Conservation (phyloP, 1,139 yeast species). For the Candida sp. region DNA sequence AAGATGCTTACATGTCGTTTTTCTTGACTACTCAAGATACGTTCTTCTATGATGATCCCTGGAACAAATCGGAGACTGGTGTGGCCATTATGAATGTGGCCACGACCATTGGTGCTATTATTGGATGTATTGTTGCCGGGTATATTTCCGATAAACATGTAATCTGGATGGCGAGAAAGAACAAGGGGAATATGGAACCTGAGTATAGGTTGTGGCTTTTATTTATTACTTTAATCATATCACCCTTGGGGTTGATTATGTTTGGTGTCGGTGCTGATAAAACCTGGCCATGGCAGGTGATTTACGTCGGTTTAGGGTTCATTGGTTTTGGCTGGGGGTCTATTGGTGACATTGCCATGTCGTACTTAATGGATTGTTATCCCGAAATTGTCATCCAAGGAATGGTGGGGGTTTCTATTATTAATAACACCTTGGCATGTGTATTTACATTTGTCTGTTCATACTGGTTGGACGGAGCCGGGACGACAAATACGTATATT, state of each 20-base stretch:
- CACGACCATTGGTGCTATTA: constrained; percentile 72
- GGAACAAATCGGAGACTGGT: constrained; percentile 53
- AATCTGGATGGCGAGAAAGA: constrained; percentile 66
- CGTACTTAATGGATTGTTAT: constrained; percentile 67
- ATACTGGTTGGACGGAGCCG: constrained; percentile 64
- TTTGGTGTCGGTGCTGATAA: constrained; percentile 80
- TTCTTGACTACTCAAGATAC: constrained; percentile 80
- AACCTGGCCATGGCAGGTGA: constrained; percentile 58
- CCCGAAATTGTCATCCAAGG: constrained; percentile 79
- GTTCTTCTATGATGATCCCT: constrained; percentile 65
- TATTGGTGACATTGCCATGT: constrained; percentile 71
- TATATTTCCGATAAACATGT: constrained; percentile 70
- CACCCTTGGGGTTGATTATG: constrained; percentile 73
- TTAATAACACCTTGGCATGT: constrained; percentile 75
- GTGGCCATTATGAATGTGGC: constrained; percentile 87
- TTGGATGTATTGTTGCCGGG: constrained; percentile 82
- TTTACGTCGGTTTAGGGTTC: constrained; percentile 64
- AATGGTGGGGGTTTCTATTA: constrained; percentile 82
- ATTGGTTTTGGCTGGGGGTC: constrained; percentile 77
- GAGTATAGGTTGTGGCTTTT: constrained; percentile 76
- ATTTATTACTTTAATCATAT: constrained; percentile 61
- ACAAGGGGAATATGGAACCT: constrained; percentile 74
- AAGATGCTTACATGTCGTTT: constrained; percentile 78
- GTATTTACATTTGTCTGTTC: constrained; percentile 78
- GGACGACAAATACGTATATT: constrained; percentile 70